A percentile compares a stretch with the other conserved stretches of the same genome.
These are phyloP conservation scores for Sphagnum fallax DNA, from an alignment of 228 moss, liverwort and hornwort genomes.

Conservation along the genomic window DNA sequence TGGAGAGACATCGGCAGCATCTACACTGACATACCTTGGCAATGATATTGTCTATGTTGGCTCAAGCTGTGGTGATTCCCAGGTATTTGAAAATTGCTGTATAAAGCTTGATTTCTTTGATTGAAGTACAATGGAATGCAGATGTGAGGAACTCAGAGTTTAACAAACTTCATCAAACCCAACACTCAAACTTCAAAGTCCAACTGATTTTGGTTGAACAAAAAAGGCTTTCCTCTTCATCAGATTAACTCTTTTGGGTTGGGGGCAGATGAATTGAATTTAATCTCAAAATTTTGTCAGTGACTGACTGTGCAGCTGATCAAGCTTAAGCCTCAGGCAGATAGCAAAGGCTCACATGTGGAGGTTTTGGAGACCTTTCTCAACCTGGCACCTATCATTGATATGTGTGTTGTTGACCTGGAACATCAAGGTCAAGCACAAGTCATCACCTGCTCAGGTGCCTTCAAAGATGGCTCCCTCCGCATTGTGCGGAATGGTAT, in stretches of 20 bases:
- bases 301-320: conserved; percentile 51
- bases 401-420: conserved; percentile 91
- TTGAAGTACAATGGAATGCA: no score
- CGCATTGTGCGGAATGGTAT: conserved; percentile 91
- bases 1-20: conserved; percentile 91
- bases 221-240: no score
- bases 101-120: no score
- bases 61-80: conserved; percentile 53
- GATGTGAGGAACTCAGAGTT: no score
- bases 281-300: no score
- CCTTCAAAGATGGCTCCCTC: conserved; percentile 88
- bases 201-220: no score
- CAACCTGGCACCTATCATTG: conserved; percentile 86
- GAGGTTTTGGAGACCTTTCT: conserved; percentile 87
- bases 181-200: no score
- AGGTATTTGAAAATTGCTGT: conserved; percentile 11
- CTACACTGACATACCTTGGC: conserved; percentile 81
- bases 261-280: no score
- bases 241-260: no score
- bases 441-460: conserved; percentile 92
- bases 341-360: conserved; percentile 68
- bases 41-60: conserved; percentile 77
- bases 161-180: no score
- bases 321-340: conserved; percentile 78
- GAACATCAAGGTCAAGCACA: conserved; percentile 94